Percentiles rank a stretch among this genome's conserved stretches.
Conservation (phyloP, 164 flowering plant species). For the Vitis labrusca region DNA sequence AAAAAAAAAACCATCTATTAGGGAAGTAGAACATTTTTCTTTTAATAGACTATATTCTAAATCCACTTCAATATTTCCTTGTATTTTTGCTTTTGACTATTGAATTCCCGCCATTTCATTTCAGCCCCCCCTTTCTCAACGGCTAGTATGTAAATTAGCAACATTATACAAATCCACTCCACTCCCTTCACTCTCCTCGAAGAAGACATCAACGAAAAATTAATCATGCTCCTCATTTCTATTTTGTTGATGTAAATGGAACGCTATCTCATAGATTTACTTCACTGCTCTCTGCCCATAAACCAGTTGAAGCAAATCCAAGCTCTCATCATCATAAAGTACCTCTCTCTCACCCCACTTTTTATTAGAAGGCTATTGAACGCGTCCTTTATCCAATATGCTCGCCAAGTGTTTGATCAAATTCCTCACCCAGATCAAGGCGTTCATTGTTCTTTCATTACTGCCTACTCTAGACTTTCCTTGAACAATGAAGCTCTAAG, state of each 20-base stretch:
- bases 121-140: no score
- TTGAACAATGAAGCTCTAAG: conserved; percentile 29
- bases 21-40: no score
- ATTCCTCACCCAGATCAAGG: conserved; percentile 36
- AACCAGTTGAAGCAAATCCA: conserved; percentile 42
- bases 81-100: background rate
- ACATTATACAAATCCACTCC: no score
- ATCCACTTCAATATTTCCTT: background rate
- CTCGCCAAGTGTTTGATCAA: conserved; percentile 37
- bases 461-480: conserved; percentile 24
- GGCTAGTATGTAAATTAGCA: no score
- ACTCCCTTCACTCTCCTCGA: no score
- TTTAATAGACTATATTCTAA: no score
- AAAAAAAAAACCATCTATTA: no score
- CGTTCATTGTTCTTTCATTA: conserved; percentile 25
- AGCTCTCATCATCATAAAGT: conserved; percentile 24
- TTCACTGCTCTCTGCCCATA: conserved; percentile 16
- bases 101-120: no score
- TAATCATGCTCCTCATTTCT: no score
- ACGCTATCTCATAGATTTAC: conserved; percentile 19
- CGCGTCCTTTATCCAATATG: conserved; percentile 26
- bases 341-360: conserved; percentile 17
- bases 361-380: conserved; percentile 23
- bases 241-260: conserved; percentile 20
- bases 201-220: no score